Evolutionary conservation across 116 monocot genomes (phyloP).

Genomic region (Phalaenopsis hybrid): DNA sequence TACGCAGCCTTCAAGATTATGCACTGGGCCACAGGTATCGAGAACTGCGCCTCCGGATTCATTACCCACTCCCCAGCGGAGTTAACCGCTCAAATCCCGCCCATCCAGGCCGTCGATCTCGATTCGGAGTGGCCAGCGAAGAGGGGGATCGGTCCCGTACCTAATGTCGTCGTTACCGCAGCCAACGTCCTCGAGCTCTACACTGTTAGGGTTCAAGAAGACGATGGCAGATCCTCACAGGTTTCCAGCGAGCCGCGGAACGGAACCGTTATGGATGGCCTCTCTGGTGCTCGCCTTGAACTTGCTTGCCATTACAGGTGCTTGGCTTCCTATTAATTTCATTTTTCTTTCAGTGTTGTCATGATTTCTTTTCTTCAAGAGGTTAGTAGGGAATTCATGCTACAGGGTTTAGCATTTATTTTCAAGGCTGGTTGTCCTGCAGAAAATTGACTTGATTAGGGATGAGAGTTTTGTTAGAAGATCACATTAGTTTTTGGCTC

Average conservation of each 20-base stretch:
- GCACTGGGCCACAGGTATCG: constrained; percentile 91
- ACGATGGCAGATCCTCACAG: constrained; percentile 26
- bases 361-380: not conserved
- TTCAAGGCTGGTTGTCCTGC: not conserved
- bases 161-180: constrained; percentile 66
- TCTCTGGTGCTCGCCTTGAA: constrained; percentile 70
- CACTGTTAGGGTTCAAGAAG: constrained; percentile 60
- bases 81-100: constrained; percentile 20
- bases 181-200: constrained; percentile 89
- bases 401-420: not conserved
- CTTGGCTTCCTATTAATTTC: not conserved
- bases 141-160: constrained; percentile 34
- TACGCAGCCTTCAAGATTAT: constrained; percentile 95
- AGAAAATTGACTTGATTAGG: not conserved
- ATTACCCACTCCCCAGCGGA: constrained; percentile 65
- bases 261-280: constrained; percentile 60
- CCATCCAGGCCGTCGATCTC: constrained; percentile 43
- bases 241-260: constrained; percentile 13
- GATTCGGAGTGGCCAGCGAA: constrained; percentile 41
- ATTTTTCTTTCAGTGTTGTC: not conserved
- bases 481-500: not conserved
- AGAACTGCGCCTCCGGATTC: constrained; percentile 82
- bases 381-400: not conserved
- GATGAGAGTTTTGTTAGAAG: not conserved
- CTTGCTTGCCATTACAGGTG: constrained; percentile 83